phyloP scores from a whole-genome alignment of 2,329 filamentous ascomycete genomes.

The Aspergillus fructus region DNA sequence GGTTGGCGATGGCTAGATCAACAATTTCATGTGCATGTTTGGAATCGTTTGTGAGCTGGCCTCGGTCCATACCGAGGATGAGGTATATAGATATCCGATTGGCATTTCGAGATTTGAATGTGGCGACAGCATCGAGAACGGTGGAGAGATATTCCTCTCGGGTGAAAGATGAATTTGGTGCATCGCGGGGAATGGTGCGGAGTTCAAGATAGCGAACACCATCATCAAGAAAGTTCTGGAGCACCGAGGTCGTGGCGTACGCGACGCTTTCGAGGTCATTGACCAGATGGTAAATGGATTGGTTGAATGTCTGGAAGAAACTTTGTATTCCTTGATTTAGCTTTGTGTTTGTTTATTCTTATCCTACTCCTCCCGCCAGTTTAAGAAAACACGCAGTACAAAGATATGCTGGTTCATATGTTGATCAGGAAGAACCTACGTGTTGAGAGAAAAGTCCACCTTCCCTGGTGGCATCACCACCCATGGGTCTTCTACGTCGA shows the following conservation, averaged over 20 bases:
- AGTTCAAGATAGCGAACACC: slow-evolving; percentile 77
- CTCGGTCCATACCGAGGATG: slow-evolving; percentile 73
- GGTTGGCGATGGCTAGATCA: slow-evolving; percentile 59
- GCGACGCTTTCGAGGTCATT: slow-evolving; percentile 60
- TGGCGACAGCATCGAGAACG: slow-evolving; percentile 63
- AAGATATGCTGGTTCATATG: background rate
- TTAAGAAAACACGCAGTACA: background rate
- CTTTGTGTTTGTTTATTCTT: background rate
- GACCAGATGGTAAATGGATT: slow-evolving; percentile 75
- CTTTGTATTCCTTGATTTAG: slow-evolving; percentile 39
- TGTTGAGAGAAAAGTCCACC: slow-evolving; percentile 67
- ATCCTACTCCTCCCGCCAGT: background rate
- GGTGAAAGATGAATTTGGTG: slow-evolving; percentile 54
- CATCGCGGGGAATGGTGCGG: slow-evolving; percentile 72
- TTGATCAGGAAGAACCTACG: slow-evolving; percentile 47
- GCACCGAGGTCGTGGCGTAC: slow-evolving; percentile 64
- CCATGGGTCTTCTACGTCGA: slow-evolving; percentile 66
- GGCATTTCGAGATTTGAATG: slow-evolving; percentile 44
- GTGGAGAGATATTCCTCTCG: slow-evolving; percentile 64
- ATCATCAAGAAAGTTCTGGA: slow-evolving; percentile 66
- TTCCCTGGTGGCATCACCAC: slow-evolving; percentile 68
- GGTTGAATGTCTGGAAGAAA: slow-evolving; percentile 76
- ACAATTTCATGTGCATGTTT: slow-evolving; percentile 63
- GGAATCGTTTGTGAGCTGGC: slow-evolving; percentile 51
- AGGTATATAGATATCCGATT: slow-evolving; percentile 59